phyloP scores from a whole-genome alignment of 2,329 filamentous ascomycete genomes.

The Fusarium sp. region DNA sequence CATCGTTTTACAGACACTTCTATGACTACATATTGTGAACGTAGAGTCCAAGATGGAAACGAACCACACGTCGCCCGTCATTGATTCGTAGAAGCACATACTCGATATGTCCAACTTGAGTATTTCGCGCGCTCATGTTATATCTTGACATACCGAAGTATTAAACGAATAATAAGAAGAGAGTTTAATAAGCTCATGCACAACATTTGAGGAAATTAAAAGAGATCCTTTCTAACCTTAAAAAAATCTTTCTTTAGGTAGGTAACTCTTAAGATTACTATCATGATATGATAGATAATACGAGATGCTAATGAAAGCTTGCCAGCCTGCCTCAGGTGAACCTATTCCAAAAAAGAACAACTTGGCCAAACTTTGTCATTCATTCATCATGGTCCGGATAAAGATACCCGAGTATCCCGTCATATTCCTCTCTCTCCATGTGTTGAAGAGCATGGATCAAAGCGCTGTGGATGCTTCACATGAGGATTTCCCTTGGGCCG shows the following conservation, averaged over 20 bases:
- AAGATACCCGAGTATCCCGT: neutral
- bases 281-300: neutral
- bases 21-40: neutral
- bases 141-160: neutral
- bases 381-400: neutral
- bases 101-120: neutral
- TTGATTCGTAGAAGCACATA: neutral
- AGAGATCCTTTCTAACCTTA: neutral
- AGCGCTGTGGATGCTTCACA: too few species aligned
- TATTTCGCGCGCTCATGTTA: neutral
- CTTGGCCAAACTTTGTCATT: neutral
- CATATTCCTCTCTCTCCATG: too few species aligned
- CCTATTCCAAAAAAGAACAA: neutral
- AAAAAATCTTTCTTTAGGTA: neutral
- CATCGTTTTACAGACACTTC: constrained; percentile 9
- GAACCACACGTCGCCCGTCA: neutral
- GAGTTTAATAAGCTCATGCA: neutral
- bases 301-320: neutral
- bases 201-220: neutral
- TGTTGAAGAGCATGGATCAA: too few species aligned
- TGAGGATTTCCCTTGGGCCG: too few species aligned
- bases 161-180: neutral
- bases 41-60: neutral
- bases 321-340: neutral
- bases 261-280: neutral